These are phyloP conservation scores for Daedaleopsis sinensis DNA, from an alignment of 768 basidiomycete species.

Conservation along the genomic window DNA sequence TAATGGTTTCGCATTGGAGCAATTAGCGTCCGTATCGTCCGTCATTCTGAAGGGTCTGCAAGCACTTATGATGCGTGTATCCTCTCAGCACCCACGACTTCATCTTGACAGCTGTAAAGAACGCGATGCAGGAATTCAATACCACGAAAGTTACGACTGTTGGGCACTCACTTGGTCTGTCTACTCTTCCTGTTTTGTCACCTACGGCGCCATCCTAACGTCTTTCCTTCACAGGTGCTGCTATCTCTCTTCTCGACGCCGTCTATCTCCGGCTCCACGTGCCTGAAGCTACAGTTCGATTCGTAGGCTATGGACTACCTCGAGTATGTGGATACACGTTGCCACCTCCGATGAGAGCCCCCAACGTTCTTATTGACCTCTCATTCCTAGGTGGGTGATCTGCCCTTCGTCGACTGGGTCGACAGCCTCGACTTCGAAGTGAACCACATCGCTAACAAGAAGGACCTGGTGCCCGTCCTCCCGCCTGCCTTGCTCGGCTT, in stretches of 20 bases:
- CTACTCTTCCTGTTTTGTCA: too few relatives aligned
- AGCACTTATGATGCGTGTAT: too few relatives aligned
- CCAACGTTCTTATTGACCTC: background rate
- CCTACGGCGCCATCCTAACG: background rate
- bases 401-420: conserved; percentile 59
- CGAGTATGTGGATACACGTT: conserved; percentile 22
- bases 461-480: conserved; percentile 41
- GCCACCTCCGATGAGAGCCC: too few relatives aligned
- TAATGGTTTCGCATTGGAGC: conserved; percentile 47
- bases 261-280: conserved; percentile 56
- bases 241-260: conserved; percentile 52
- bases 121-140: conserved; percentile 38
- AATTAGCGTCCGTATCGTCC: conserved; percentile 40
- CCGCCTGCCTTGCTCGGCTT: conserved; percentile 43
- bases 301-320: conserved; percentile 34
- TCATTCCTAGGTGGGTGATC: conserved; percentile 50
- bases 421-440: conserved; percentile 44
- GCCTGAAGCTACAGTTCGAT: conserved; percentile 33
- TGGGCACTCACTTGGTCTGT: conserved; percentile 44
- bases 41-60: background rate
- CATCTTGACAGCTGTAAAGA: conserved; percentile 48
- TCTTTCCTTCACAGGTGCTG: conserved; percentile 41
- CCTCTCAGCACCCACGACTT: conserved; percentile 41
- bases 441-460: conserved; percentile 56
- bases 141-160: conserved; percentile 45